Base-by-base conservation (phyloP, 1,284 basidiomycete genomes). In the Trichosporon ovoides region DNA sequence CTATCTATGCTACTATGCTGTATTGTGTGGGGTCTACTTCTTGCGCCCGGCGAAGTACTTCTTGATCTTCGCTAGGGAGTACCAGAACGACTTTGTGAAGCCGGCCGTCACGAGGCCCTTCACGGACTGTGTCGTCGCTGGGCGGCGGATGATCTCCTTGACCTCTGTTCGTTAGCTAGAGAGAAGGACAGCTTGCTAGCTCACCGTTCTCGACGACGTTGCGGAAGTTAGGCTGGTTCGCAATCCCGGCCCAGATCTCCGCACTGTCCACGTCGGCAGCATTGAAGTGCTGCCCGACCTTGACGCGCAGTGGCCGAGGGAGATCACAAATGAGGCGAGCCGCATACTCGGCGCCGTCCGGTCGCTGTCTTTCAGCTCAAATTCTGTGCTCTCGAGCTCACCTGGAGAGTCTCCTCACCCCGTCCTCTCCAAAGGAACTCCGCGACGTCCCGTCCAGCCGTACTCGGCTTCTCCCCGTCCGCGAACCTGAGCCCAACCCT, bases 71-170 rank as follows among this genome's bases (percentile, higher is more conserved):
- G 86, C 83, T 40, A 81, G 66, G 43, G 83, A 81, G 74, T 96
- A 97, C 48, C 83, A 83, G 11, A 87, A 62, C 69, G 88, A 90
- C 81, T 93, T 93, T 48, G 81, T 78, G 7, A 88, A 68, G 0
- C 92, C 92, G 6, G 90, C 89, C 56, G 87, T 92, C 18, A 89
- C 82, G 54, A 96, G 72, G 9, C 93, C 93, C 77, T 96, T 97
- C 64, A 89, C 67, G 7, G 87, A 83, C 78, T 97, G 92, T 12
- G 89, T 81, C 4, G 89, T 84, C 11, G 92, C 90, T 4, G 93
- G 90, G 59, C 84, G 82, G 61, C 85, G 82, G 53, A 96, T 91
- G 69, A 94, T 93, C 24, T 79, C 77, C 38, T 80, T 76, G 79
- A 91, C 84, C 76, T 90, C 89, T 90, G 67, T 19, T 3, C 51